Evolutionary conservation across 805 yeast species (phyloP).

Genomic region (Wickerhamomyces hampshirensis): DNA sequence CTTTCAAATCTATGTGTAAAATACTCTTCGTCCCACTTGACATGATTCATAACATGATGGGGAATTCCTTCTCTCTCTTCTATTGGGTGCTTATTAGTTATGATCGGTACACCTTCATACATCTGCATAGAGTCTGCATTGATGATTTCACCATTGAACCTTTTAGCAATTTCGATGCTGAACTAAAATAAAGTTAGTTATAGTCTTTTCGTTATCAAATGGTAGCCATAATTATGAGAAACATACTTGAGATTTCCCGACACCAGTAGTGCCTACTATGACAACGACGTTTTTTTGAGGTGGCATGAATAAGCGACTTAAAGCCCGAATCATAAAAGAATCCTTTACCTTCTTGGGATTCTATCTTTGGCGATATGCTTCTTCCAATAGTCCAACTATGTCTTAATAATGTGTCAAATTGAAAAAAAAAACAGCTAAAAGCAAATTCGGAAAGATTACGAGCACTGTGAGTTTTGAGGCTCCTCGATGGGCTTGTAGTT

Average conservation of each 20-base stretch:
- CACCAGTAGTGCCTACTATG: conserved; percentile 92
- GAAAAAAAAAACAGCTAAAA: too few species aligned
- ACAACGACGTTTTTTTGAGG: conserved; percentile 52
- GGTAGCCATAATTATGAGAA: conserved; percentile 29
- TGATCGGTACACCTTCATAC: conserved; percentile 64
- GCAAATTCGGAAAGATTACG: too few species aligned
- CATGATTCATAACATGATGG: conserved; percentile 87
- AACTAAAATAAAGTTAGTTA: conserved; percentile 31
- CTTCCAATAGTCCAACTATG: too few species aligned
- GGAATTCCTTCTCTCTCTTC: conserved; percentile 67
- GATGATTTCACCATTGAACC: conserved; percentile 79
- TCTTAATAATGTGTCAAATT: too few species aligned
- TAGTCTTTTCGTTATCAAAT: neutral
- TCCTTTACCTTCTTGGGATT: too few species aligned
- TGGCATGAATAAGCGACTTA: too few species aligned
- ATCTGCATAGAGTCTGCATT: conserved; percentile 98
- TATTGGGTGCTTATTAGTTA: conserved; percentile 90
- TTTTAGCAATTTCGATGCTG: conserved; percentile 72
- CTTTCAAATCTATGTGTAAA: conserved; percentile 70
- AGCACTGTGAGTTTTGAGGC: too few species aligned
- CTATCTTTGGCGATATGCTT: too few species aligned
- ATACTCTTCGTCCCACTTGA: conserved; percentile 76
- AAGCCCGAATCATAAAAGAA: too few species aligned
- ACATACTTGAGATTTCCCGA: conserved; percentile 85
- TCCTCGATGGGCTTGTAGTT: too few species aligned